Evolutionary conservation across 192 early-diverging fungal species (phyloP), one percentile per base, ranked within the genome.

Genomic region (Dimargaris cristalligena): DNA sequence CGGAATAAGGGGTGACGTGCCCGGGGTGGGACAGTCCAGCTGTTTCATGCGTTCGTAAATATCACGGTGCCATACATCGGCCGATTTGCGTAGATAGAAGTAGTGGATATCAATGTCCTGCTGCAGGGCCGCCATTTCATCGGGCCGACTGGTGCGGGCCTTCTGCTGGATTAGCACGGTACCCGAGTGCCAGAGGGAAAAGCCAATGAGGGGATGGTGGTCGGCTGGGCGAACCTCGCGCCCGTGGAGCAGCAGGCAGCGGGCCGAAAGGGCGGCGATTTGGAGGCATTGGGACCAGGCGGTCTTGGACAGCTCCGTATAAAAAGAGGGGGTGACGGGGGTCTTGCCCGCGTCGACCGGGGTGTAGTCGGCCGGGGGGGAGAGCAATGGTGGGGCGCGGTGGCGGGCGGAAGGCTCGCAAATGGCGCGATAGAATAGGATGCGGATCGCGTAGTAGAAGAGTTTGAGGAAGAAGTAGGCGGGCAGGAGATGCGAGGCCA

Each of bases 131-230:
- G 34, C n/a, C 55, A 16, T n/a, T n/a, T 57, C 55, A 14, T 57
- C 35, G 10, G 55, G n/a, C 8, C 35, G 55, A 3, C 34, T 35
- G 2, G 55, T 23, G 3, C 34, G 55, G 3, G 34, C 34, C 20
- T 30, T 25, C 20, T 57, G 55, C 22, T 57, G 33, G 32, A 57
- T 16, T n/a, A 57, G 32, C 33, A 57, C 55, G 33, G 55, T 38
- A 35, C 33, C 35, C 18, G 55, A 35, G 34, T 57, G 55, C 55
- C 55, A 57, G 13, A 57, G 20, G 20, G 32, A n/a, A 26, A 57
- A 57, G 16, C 55, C 55, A 22, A 57, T 31, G 3, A 34, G 33
- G 10, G 55, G 33, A 57, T 31, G 55, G 34, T 34, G 8, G n/a
- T 34, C 32, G n/a, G 22, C 33, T 1, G 55, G 33, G n/a, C 22